Evolutionary conservation across 2,329 filamentous ascomycete genomes (phyloP).

Genomic region (Mycosphaerella arachidis): DNA sequence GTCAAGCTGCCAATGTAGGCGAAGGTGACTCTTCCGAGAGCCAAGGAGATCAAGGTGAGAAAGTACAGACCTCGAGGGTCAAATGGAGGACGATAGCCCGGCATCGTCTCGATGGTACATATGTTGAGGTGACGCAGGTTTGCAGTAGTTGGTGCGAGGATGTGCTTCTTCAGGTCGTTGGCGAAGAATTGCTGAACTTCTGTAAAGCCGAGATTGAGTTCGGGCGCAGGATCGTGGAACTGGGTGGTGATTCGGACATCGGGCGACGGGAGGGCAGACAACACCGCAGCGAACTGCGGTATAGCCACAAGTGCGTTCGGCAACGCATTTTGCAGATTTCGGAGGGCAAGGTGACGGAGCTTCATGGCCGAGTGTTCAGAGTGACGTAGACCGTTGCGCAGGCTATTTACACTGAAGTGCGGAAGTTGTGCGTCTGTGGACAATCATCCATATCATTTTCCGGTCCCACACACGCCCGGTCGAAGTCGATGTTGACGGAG

Average conservation of each 20-base stretch:
- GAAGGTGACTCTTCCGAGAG: constrained; percentile 42
- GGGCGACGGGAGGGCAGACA: constrained; percentile 16
- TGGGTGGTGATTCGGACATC: constrained; percentile 24
- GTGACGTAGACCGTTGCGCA: background rate
- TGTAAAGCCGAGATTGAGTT: constrained; percentile 12
- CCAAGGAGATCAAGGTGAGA: constrained; percentile 38
- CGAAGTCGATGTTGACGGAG: background rate
- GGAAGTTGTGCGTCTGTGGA: background rate
- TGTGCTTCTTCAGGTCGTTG: constrained; percentile 15
- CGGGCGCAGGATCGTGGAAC: constrained; percentile 12
- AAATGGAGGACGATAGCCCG: constrained; percentile 40
- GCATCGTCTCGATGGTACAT: constrained; percentile 34
- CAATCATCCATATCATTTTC: background rate
- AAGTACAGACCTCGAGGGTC: constrained; percentile 36
- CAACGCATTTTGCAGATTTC: constrained; percentile 25
- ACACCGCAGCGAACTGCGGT: constrained; percentile 17
- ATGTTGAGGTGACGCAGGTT: constrained; percentile 38
- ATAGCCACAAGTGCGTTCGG: constrained; percentile 10
- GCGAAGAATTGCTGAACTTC: constrained; percentile 24
- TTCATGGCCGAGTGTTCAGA: constrained; percentile 5
- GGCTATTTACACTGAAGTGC: background rate
- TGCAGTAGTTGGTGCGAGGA: constrained; percentile 22
- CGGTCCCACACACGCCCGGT: background rate
- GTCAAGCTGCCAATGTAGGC: constrained; percentile 44
- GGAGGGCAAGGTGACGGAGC: constrained; percentile 20